Evolutionary conservation across 2,329 filamentous ascomycete genomes (phyloP).

Genomic region (Diaporthe eres): DNA sequence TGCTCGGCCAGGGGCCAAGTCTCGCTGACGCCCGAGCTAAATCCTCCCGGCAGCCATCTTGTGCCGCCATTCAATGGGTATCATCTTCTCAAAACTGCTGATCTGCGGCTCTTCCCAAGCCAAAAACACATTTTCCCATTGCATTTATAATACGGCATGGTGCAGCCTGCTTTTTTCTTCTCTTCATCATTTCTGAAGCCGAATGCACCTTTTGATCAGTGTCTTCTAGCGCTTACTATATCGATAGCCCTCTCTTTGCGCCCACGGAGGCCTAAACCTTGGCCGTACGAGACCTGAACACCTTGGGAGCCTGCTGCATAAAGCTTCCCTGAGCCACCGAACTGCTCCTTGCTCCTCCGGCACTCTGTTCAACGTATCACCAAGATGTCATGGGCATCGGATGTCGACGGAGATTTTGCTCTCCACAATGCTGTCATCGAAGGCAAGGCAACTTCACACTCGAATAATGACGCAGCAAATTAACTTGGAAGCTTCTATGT

Average conservation of each 20-base stretch:
- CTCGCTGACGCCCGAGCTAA: neutral
- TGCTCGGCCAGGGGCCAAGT: neutral
- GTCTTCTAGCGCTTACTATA: neutral
- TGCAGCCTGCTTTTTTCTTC: neutral
- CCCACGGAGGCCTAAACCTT: neutral
- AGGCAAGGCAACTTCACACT: neutral
- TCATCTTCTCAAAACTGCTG: neutral
- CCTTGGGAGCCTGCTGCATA: no score
- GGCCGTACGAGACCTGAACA: neutral
- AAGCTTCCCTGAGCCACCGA: neutral
- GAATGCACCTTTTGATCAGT: neutral
- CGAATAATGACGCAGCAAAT: neutral
- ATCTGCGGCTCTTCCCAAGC: neutral
- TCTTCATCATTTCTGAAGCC: neutral
- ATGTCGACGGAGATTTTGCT: slow-evolving; percentile 1
- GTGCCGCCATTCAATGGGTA: neutral
- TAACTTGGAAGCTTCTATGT: neutral
- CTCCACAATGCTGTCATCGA: neutral
- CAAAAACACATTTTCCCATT: neutral
- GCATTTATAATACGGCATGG: neutral
- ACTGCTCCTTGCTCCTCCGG: neutral
- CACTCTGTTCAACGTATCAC: no score
- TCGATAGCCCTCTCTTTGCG: neutral
- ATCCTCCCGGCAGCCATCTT: neutral
- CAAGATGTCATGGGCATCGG: slow-evolving; percentile 5